Percentiles rank a stretch among this genome's conserved stretches.
These are phyloP conservation scores for Physaria fendleri DNA, from an alignment of 345 rosid species.

Conservation along the genomic window DNA sequence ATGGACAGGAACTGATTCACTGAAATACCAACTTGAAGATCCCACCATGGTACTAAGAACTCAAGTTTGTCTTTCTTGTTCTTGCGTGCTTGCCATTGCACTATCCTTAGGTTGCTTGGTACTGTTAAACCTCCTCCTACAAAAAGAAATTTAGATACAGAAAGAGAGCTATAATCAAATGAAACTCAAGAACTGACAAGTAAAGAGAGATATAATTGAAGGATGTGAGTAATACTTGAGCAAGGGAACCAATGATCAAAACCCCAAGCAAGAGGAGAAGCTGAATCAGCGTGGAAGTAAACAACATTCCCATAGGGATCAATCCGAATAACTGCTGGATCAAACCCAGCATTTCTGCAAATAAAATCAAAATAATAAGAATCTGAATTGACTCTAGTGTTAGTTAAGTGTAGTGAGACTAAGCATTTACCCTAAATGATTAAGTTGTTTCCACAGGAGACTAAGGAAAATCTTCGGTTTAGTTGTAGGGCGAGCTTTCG, in stretches of 20 bases:
- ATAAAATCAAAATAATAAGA: slow-evolving; percentile 11
- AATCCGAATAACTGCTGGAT: slow-evolving; percentile 77
- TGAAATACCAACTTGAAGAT: slow-evolving; percentile 81
- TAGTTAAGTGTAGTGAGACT: neutral
- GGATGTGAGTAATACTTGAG: slow-evolving; percentile 45
- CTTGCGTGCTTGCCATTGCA: slow-evolving; percentile 89
- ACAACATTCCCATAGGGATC: slow-evolving; percentile 88
- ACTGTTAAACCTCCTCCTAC: slow-evolving; percentile 95
- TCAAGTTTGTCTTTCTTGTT: slow-evolving; percentile 76
- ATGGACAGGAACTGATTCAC: slow-evolving; percentile 81
- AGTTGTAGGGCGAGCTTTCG: slow-evolving; percentile 57
- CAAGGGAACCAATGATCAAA: slow-evolving; percentile 96
- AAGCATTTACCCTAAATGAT: slow-evolving; percentile 63
- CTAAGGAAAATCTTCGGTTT: slow-evolving; percentile 62
- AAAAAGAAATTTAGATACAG: neutral
- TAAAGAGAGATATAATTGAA: neutral
- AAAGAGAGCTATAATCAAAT: neutral
- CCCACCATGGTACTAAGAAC: slow-evolving; percentile 98
- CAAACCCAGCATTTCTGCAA: slow-evolving; percentile 91
- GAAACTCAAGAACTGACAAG: neutral
- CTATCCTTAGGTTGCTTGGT: slow-evolving; percentile 77
- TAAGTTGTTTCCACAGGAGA: slow-evolving; percentile 91
- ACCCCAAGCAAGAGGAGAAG: slow-evolving; percentile 97
- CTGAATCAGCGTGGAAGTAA: slow-evolving; percentile 83
- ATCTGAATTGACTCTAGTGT: neutral